Evolutionary conservation across 306 rosid genomes (phyloP).

Genomic region (Oemleria cerasiformis): DNA sequence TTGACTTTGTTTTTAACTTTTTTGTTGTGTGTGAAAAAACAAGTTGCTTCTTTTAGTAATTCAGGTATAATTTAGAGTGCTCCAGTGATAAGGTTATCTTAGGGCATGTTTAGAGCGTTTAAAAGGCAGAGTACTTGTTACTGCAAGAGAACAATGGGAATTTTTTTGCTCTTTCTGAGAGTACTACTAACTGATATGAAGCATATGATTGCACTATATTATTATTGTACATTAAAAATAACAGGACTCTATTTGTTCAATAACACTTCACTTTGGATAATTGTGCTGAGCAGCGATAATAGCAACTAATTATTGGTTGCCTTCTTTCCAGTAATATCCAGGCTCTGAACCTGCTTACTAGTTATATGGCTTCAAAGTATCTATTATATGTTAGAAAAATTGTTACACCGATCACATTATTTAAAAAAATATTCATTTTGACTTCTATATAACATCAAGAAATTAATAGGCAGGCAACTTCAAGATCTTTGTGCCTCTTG

Average conservation of each 20-base stretch:
- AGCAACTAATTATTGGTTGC: not conserved
- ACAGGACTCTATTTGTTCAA: not conserved
- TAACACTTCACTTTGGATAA: not conserved
- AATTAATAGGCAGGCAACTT: constrained; percentile 77
- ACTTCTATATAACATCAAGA: not conserved
- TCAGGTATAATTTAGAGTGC: not conserved
- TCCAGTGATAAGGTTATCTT: constrained; percentile 7
- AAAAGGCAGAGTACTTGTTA: not conserved
- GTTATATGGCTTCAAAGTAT: not conserved
- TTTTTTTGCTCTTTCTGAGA: not conserved
- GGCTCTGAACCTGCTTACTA: not conserved
- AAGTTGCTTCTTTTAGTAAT: not conserved
- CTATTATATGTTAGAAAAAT: not conserved
- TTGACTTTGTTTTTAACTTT: not conserved
- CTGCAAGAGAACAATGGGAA: not conserved
- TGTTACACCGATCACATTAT: not conserved
- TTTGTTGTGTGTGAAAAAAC: not conserved
- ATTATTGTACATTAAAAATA: not conserved
- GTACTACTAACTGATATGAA: not conserved
- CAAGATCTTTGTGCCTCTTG: constrained; percentile 70
- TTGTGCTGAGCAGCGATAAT: not conserved
- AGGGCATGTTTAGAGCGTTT: not conserved
- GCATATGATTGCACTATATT: not conserved
- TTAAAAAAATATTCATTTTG: not conserved
- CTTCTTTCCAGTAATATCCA: not conserved